phyloP scores from a whole-genome alignment of 139 green algal species.

The Chlamydomonas asymmetrica region DNA sequence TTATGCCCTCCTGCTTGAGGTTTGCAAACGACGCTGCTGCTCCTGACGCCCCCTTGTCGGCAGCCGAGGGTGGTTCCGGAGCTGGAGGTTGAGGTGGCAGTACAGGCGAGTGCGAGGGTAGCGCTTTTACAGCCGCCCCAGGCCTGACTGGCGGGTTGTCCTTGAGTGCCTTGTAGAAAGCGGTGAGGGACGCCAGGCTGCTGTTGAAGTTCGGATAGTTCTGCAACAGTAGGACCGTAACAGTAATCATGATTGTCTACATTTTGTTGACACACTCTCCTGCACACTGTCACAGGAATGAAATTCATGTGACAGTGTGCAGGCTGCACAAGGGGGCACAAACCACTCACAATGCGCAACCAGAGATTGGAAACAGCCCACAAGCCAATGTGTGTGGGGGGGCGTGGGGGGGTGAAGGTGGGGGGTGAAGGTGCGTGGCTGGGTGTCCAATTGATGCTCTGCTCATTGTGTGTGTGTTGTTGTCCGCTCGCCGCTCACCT shows the following conservation, averaged over 20 bases:
- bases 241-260: not conserved
- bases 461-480: not conserved
- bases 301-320: not conserved
- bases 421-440: not conserved
- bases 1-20: not conserved
- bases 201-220: conserved; percentile 26
- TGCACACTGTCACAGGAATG: not conserved
- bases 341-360: not conserved
- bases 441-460: not conserved
- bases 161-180: conserved; percentile 58
- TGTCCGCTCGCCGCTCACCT: conserved; percentile 8
- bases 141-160: conserved; percentile 50
- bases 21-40: not conserved
- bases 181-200: conserved; percentile 38
- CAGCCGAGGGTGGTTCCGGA: not conserved
- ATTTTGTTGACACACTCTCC: not conserved
- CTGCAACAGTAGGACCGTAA: not conserved
- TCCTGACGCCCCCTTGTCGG: not conserved
- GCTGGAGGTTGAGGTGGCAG: not conserved
- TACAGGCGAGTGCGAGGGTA: not conserved
- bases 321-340: not conserved
- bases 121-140: no score
- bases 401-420: no score
- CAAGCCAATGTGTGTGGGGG: not conserved
- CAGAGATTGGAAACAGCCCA: not conserved